Evolutionary conservation across 805 yeast species (phyloP).

Genomic region (Teunomyces barrocoloradensis): DNA sequence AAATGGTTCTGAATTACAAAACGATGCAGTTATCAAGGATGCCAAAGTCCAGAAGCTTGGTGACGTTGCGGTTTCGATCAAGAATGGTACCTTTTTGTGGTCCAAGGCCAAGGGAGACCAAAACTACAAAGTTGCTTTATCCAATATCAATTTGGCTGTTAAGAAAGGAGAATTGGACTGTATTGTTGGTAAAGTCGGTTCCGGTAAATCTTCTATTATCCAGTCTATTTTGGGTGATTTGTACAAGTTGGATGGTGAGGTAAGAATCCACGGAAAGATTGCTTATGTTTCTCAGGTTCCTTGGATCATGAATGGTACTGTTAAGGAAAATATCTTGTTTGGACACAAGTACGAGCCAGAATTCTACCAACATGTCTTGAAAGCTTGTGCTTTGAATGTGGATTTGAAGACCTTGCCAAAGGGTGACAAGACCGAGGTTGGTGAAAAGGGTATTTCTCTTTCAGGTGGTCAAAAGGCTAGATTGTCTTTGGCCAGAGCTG

Average conservation of each 20-base stretch:
- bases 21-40: slow-evolving; percentile 63
- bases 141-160: slow-evolving; percentile 59
- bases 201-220: slow-evolving; percentile 82
- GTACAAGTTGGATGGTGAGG: slow-evolving; percentile 70
- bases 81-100: slow-evolving; percentile 75
- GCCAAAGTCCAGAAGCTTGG: slow-evolving; percentile 53
- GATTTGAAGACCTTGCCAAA: slow-evolving; percentile 81
- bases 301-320: slow-evolving; percentile 96
- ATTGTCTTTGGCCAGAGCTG: slow-evolving; percentile 91
- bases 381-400: slow-evolving; percentile 81
- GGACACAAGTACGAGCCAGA: slow-evolving; percentile 81
- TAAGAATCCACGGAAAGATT: slow-evolving; percentile 66
- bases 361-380: slow-evolving; percentile 75
- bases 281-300: slow-evolving; percentile 94
- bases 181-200: slow-evolving; percentile 86
- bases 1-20: slow-evolving; percentile 74
- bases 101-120: slow-evolving; percentile 59
- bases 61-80: slow-evolving; percentile 62
- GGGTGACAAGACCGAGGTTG: slow-evolving; percentile 90
- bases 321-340: slow-evolving; percentile 85
- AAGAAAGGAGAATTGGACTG: slow-evolving; percentile 78
- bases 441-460: slow-evolving; percentile 94
- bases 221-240: slow-evolving; percentile 82
- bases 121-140: slow-evolving; percentile 61
- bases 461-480: slow-evolving; percentile 99